A percentile compares a stretch with the other conserved stretches of the same genome.
These are phyloP conservation scores for Sphaerulina populicola DNA, from an alignment of 2,329 filamentous ascomycete genomes.

Conservation along the genomic window DNA sequence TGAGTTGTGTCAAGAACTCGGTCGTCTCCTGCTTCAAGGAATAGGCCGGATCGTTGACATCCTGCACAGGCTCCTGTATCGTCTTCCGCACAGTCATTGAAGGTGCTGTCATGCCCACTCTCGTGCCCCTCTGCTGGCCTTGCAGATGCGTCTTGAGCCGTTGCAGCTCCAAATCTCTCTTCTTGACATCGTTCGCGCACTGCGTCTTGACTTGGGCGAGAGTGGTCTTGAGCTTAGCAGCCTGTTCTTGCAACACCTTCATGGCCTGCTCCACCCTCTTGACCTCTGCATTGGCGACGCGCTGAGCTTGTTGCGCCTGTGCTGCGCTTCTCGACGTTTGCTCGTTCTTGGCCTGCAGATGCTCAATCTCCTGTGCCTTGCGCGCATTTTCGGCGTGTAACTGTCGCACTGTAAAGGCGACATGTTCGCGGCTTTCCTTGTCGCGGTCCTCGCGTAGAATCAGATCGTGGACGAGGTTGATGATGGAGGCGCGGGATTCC, in stretches of 20 bases:
- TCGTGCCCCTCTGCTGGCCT: slow-evolving; percentile 50
- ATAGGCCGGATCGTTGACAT: slow-evolving; percentile 51
- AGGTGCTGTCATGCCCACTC: slow-evolving; percentile 39
- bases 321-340: slow-evolving; percentile 60
- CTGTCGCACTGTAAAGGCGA: slow-evolving; percentile 68
- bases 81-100: slow-evolving; percentile 44
- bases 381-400: slow-evolving; percentile 68
- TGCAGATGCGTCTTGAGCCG: slow-evolving; percentile 78
- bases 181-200: slow-evolving; percentile 83
- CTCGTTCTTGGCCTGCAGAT: slow-evolving; percentile 23
- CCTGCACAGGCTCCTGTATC: slow-evolving; percentile 37
- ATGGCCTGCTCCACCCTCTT: slow-evolving; percentile 69
- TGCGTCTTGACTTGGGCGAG: slow-evolving; percentile 76
- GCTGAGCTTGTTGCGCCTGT: slow-evolving; percentile 66
- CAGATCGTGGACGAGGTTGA: slow-evolving; percentile 88
- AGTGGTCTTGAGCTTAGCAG: slow-evolving; percentile 66
- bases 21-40: slow-evolving; percentile 80
- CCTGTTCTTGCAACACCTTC: slow-evolving; percentile 69
- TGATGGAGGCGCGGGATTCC: slow-evolving; percentile 73
- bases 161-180: slow-evolving; percentile 81
- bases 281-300: slow-evolving; percentile 73
- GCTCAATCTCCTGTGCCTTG: slow-evolving; percentile 41
- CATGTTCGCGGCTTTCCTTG: slow-evolving; percentile 74
- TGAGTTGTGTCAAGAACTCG: slow-evolving; percentile 77
- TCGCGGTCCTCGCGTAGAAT: slow-evolving; percentile 89